These are phyloP conservation scores for Fusarium multiceps DNA, from an alignment of 2,329 filamentous ascomycete species.

Conservation along the genomic window DNA sequence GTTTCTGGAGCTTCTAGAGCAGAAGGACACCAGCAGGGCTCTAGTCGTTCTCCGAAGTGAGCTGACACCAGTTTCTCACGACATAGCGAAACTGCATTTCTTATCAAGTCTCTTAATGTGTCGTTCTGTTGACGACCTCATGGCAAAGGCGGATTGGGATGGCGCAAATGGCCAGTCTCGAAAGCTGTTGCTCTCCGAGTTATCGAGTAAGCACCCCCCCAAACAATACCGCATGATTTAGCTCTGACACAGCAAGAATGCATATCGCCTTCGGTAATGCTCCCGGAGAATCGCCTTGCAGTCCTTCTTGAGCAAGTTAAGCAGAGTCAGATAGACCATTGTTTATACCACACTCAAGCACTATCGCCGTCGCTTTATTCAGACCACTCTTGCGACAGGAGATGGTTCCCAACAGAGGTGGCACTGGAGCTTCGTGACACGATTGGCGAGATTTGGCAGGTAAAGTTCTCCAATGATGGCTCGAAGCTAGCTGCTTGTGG, in stretches of 20 bases:
- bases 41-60: conserved; percentile 87
- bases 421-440: conserved; percentile 78
- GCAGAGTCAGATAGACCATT: conserved; percentile 81
- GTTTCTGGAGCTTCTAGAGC: conserved; percentile 89
- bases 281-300: conserved; percentile 89
- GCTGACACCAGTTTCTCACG: conserved; percentile 85
- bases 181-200: conserved; percentile 77
- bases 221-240: neutral
- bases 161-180: conserved; percentile 81
- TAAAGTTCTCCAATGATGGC: conserved; percentile 91
- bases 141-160: conserved; percentile 83
- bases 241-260: conserved; percentile 69
- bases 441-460: conserved; percentile 87
- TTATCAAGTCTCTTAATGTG: conserved; percentile 95
- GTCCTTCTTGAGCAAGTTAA: conserved; percentile 86
- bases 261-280: conserved; percentile 96
- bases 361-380: conserved; percentile 85
- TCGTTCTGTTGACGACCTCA: conserved; percentile 79
- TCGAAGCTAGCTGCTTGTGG: conserved; percentile 85
- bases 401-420: conserved; percentile 80
- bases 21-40: conserved; percentile 76
- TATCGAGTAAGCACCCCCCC: conserved; percentile 74
- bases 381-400: conserved; percentile 85
- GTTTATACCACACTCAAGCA: conserved; percentile 88
- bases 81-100: conserved; percentile 80